Percentiles rank a stretch among this genome's conserved stretches.
phyloP scores from a whole-genome alignment of 1,284 basidiomycete genomes.

The Rhodotorula sp. region DNA sequence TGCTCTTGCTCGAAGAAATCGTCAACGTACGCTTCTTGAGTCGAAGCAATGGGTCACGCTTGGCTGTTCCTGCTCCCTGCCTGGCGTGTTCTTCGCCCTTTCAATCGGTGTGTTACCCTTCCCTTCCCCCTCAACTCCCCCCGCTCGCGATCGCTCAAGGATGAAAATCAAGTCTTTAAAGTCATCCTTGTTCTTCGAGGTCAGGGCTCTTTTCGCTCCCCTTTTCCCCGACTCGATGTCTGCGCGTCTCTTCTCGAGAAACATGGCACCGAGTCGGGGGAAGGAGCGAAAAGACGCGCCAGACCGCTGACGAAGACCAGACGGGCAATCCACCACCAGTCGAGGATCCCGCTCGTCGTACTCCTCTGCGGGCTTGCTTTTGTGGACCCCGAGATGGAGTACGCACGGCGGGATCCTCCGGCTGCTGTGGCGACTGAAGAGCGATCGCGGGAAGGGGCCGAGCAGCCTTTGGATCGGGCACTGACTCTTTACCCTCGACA shows the following conservation, averaged over 20 bases:
- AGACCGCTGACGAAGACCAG: conserved; percentile 26
- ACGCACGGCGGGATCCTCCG: no score
- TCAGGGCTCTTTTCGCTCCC: conserved; percentile 3
- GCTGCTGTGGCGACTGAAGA: not conserved
- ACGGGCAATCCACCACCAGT: conserved; percentile 14
- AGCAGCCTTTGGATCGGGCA: no score
- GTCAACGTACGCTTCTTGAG: no score
- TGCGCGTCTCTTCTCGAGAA: not conserved
- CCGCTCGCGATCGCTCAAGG: not conserved
- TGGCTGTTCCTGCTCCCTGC: no score
- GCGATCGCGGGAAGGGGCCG: no score
- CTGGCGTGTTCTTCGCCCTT: no score
- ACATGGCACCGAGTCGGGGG: not conserved
- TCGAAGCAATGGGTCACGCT: no score
- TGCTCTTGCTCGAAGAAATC: no score
- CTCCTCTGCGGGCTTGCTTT: not conserved
- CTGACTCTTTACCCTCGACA: no score
- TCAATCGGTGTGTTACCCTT: not conserved
- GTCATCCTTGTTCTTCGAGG: conserved; percentile 44
- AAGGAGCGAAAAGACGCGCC: conserved; percentile 5
- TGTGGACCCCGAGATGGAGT: no score
- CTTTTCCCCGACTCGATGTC: not conserved
- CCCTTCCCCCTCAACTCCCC: not conserved
- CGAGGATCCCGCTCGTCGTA: not conserved
- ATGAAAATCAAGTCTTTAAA: conserved; percentile 29